Base-by-base conservation (phyloP, 1,284 basidiomycete species). In the Ceratobasidium sp. region DNA sequence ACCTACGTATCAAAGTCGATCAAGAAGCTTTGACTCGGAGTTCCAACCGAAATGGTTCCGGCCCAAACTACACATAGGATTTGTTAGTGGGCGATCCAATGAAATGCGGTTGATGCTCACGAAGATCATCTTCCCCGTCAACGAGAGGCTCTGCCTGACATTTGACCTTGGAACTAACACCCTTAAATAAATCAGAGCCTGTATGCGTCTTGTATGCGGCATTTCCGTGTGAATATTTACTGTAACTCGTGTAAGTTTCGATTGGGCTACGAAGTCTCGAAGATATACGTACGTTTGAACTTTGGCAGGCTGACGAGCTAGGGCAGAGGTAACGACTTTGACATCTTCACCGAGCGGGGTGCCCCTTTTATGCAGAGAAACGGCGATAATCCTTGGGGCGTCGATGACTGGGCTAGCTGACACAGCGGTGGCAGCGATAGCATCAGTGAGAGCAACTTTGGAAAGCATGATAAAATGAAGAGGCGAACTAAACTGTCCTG, bases 1-100 rank as follows among this genome's bases (percentile, higher is more conserved):
- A 50, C 58, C 50, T n/a, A 62, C 58, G 58, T 62, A 50, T 62
- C 58, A 31, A 62, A 62, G 32, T 62, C 58, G 20, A 62, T 22
- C 43, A 62, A 27, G 20, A 62, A 62, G 2, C 13, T 1, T 32
- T 62, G 58, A 13, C 31, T n/a, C 1, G 58, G 58, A 22, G 58
- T 62, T 10, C 58, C 58, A 15, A 62, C 50, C 1, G 45, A 25
- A 22, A 62, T 62, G 4, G 12, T 6, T 17, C 58, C 58, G 27
- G 58, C 58, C 58, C 58, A 62, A 7, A 62, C 58, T 62, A 10
- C 17, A 34, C n/a, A n/a, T n/a, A 10, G 2, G 2, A 2, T 12
- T 22, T 3, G 29, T 22, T 31, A 38, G 45, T 22, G n/a, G 25
- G 13, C 7, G 15, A 40, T n/a, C n/a, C n/a, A 1, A 5, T 32